Conservation (phyloP, 352 stramenopile species). For the Phytophthora sansomeana region DNA sequence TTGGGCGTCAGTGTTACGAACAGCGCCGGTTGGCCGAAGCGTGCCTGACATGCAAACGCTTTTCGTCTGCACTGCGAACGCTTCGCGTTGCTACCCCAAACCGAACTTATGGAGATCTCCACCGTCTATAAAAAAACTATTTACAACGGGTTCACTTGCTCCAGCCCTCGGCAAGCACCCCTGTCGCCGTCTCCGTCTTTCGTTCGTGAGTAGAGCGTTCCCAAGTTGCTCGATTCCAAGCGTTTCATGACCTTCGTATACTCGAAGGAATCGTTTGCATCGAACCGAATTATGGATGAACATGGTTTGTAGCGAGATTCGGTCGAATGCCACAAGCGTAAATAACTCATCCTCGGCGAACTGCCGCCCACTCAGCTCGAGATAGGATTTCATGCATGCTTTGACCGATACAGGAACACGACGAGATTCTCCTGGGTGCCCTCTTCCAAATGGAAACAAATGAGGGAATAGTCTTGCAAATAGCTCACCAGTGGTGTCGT, state of each 20-base stretch:
- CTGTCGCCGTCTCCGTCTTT: constrained; percentile 1
- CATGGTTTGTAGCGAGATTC: constrained; percentile 6
- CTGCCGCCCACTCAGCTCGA: background rate
- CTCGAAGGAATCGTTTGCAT: background rate
- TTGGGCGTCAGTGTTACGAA: background rate
- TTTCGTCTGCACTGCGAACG: background rate
- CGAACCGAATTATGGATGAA: constrained; percentile 8
- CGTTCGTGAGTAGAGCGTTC: background rate
- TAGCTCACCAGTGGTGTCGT: constrained; percentile 1
- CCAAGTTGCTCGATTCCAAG: constrained; percentile 3
- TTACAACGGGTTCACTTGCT: background rate
- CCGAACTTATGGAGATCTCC: background rate
- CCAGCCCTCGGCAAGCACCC: background rate
- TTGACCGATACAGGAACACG: constrained; percentile 1
- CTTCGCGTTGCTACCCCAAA: constrained; percentile 1
- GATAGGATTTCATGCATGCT: constrained; percentile 9
- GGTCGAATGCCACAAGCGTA: constrained; percentile 11
- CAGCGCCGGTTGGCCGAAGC: background rate
- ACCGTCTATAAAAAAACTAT: background rate
- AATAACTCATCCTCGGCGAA: constrained; percentile 21
- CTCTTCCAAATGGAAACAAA: constrained; percentile 12
- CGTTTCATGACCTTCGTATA: background rate
- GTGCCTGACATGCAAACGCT: background rate
- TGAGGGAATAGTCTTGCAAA: constrained; percentile 19
- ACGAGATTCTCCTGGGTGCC: background rate